Percentiles rank a stretch among this genome's conserved stretches.
Evolutionary conservation across 2,329 filamentous ascomycete species (phyloP).

Genomic region (Chaetomiaceae sp.): DNA sequence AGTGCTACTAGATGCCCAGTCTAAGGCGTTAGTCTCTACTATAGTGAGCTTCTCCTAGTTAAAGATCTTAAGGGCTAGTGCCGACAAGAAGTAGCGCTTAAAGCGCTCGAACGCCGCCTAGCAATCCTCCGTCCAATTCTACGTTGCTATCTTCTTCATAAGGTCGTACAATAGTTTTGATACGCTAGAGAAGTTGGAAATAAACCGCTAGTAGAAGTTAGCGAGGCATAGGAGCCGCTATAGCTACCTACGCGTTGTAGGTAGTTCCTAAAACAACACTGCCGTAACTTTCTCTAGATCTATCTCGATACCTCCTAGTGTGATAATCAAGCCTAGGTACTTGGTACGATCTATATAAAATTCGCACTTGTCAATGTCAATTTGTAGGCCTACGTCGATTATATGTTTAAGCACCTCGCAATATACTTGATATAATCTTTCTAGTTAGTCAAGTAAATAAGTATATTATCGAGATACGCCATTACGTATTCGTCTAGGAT

Average conservation of each 20-base stretch:
- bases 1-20: background rate
- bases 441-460: background rate
- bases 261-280: background rate
- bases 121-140: background rate
- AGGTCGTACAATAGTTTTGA: background rate
- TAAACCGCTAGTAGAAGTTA: slow-evolving; percentile 7
- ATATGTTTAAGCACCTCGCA: background rate
- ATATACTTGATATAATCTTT: background rate
- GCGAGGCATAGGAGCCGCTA: slow-evolving; percentile 1
- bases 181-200: background rate
- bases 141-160: background rate
- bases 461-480: background rate
- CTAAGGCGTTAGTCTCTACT: background rate
- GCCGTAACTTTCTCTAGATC: background rate
- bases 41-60: background rate
- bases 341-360: background rate
- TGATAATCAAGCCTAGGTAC: background rate
- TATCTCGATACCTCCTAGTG: background rate
- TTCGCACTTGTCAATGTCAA: background rate
- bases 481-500: background rate
- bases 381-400: background rate
- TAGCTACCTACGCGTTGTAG: background rate
- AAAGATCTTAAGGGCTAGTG: background rate
- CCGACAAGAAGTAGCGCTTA: background rate
- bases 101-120: background rate